Percentiles rank a stretch among this genome's conserved stretches.
Evolutionary conservation across 2,329 filamentous ascomycete genomes (phyloP).

Genomic region (Capronia epimyces): DNA sequence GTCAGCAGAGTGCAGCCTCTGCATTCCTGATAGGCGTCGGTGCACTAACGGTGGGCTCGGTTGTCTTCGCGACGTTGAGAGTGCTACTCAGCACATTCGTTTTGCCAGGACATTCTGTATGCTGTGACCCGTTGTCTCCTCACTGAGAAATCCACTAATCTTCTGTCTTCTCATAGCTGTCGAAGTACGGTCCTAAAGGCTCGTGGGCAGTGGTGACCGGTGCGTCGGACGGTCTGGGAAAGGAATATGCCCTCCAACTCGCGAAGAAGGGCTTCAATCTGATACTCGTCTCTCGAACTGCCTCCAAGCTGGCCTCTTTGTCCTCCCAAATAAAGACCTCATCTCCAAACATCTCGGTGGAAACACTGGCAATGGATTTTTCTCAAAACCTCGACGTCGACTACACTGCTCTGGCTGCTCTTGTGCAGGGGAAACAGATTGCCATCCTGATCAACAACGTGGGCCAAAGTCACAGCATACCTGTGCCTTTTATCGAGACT

Average conservation of each 20-base stretch:
- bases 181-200: conserved; percentile 82
- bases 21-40: conserved; percentile 45
- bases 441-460: conserved; percentile 95
- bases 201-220: conserved; percentile 94
- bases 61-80: conserved; percentile 54
- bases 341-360: conserved; percentile 64
- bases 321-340: conserved; percentile 68
- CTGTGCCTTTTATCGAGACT: conserved; percentile 80
- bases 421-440: conserved; percentile 70
- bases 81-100: conserved; percentile 65
- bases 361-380: conserved; percentile 88
- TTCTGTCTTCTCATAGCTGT: conserved; percentile 54
- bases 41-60: conserved; percentile 53
- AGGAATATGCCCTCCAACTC: conserved; percentile 88
- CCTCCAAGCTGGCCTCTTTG: conserved; percentile 77
- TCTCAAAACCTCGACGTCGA: conserved; percentile 63
- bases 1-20: conserved; percentile 21
- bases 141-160: background rate
- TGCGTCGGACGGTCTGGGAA: conserved; percentile 92
- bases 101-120: conserved; percentile 50
- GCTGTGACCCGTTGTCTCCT: conserved; percentile 16
- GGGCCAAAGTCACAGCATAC: conserved; percentile 87
- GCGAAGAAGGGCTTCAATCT: conserved; percentile 91
- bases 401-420: conserved; percentile 65
- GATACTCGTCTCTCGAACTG: conserved; percentile 90